Conservation (phyloP, 2,329 filamentous ascomycete genomes). For the Calonectria pauciramosa region DNA sequence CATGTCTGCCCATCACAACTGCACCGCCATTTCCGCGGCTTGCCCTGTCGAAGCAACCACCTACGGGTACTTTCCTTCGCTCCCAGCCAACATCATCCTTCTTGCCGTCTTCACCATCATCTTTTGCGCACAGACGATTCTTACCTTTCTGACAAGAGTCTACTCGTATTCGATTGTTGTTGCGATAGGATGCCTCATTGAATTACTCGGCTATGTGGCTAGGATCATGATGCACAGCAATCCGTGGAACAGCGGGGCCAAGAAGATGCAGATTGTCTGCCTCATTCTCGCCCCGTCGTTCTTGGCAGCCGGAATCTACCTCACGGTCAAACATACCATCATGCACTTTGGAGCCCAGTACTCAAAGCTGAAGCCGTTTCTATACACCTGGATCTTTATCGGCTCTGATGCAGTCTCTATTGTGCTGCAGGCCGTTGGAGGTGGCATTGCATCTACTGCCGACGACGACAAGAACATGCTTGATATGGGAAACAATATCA, state of each 20-base stretch:
- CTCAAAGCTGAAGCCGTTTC: conserved; percentile 57
- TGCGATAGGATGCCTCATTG: conserved; percentile 60
- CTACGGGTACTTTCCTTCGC: conserved; percentile 17
- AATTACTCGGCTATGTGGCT: conserved; percentile 70
- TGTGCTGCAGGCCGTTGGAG: conserved; percentile 69
- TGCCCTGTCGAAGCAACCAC: conserved; percentile 17
- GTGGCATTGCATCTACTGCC: conserved; percentile 62
- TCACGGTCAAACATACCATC: conserved; percentile 66
- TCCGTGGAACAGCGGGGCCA: conserved; percentile 59
- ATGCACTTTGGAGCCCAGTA: conserved; percentile 59
- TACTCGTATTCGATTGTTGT: conserved; percentile 65
- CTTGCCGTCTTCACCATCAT: conserved; percentile 61
- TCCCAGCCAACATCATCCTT: conserved; percentile 65
- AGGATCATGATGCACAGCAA: conserved; percentile 67
- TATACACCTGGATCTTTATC: conserved; percentile 68
- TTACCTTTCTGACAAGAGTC: conserved; percentile 57
- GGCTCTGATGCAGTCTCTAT: conserved; percentile 72
- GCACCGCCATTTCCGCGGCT: background rate
- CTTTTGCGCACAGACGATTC: conserved; percentile 52
- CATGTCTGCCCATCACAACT: background rate
- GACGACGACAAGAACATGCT: conserved; percentile 47
- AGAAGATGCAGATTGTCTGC: conserved; percentile 69
- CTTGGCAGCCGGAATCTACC: conserved; percentile 72
- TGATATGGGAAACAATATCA: conserved; percentile 12
- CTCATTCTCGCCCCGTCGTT: conserved; percentile 75